phyloP scores from a whole-genome alignment of 345 rosid species.

The Bretschneidera sinensis region DNA sequence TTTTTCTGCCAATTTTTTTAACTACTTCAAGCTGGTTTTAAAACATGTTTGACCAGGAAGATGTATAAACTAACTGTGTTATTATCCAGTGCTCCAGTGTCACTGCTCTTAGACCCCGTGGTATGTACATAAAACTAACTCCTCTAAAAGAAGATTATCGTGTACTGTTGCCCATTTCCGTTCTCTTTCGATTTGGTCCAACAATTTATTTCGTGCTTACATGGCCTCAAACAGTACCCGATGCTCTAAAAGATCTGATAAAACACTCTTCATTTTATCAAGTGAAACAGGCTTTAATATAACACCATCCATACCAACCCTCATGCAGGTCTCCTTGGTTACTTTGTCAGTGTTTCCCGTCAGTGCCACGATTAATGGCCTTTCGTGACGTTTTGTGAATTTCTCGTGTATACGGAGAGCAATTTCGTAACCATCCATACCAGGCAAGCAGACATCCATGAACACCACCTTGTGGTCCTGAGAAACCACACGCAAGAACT shows the following conservation, averaged over 20 bases:
- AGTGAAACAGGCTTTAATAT: constrained; percentile 74
- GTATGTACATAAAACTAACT: background rate
- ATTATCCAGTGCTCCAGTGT: no score
- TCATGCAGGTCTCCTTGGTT: constrained; percentile 77
- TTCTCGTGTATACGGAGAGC: constrained; percentile 55
- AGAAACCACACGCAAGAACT: constrained; percentile 58
- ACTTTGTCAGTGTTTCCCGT: constrained; percentile 64
- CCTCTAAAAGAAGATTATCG: background rate
- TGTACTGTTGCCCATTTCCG: background rate
- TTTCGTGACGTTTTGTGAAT: constrained; percentile 58
- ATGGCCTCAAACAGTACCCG: constrained; percentile 51
- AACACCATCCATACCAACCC: constrained; percentile 76
- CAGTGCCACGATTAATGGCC: constrained; percentile 84
- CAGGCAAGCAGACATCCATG: constrained; percentile 61
- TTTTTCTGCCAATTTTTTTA: no score
- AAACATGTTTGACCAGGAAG: no score
- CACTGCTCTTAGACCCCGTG: background rate
- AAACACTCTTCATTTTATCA: constrained; percentile 73
- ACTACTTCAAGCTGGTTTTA: no score
- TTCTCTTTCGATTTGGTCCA: no score
- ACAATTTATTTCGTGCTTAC: constrained; percentile 8
- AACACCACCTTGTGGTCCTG: constrained; percentile 79
- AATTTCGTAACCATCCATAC: constrained; percentile 57
- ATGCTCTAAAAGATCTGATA: constrained; percentile 68
- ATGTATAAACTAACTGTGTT: no score